Percentiles rank a stretch among this genome's conserved stretches.
Evolutionary conservation across 768 basidiomycete species (phyloP).

Genomic region (button mushroom (Agaricus bisporus)): DNA sequence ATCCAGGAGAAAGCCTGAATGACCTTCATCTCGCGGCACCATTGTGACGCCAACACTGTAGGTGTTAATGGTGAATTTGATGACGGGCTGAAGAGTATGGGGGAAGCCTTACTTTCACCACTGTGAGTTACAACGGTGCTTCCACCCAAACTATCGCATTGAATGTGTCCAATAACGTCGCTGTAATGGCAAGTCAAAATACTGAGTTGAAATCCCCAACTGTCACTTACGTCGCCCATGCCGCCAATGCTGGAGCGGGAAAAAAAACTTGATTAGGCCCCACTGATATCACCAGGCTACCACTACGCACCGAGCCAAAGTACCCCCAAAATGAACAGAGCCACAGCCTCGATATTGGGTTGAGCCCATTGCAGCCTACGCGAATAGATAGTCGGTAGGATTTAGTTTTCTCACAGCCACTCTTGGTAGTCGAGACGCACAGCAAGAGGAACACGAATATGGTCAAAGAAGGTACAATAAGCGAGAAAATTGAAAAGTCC

Average conservation of each 20-base stretch:
- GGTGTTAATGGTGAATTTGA: slow-evolving; percentile 7
- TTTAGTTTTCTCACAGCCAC: background rate
- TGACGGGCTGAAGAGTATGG: background rate
- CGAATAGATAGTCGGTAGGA: background rate
- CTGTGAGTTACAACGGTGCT: slow-evolving; percentile 41
- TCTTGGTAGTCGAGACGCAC: slow-evolving; percentile 29
- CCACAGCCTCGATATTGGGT: slow-evolving; percentile 54
- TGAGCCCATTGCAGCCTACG: slow-evolving; percentile 64
- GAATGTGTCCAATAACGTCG: slow-evolving; percentile 60
- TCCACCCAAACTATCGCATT: slow-evolving; percentile 49
- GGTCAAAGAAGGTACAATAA: slow-evolving; percentile 60
- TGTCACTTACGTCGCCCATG: slow-evolving; percentile 61
- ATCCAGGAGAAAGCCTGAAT: slow-evolving; percentile 78
- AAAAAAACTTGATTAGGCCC: slow-evolving; percentile 3
- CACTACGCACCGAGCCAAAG: slow-evolving; percentile 62
- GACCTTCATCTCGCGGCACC: slow-evolving; percentile 77
- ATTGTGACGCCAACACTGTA: slow-evolving; percentile 47
- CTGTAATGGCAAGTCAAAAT: slow-evolving; percentile 25
- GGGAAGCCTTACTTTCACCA: slow-evolving; percentile 41
- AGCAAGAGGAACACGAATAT: slow-evolving; percentile 55
- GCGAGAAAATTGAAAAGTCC: slow-evolving; percentile 65
- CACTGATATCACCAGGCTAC: background rate
- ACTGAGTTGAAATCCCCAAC: background rate
- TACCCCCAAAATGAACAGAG: slow-evolving; percentile 47
- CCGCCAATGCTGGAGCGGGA: slow-evolving; percentile 51